A percentile compares a stretch with the other conserved stretches of the same genome.
phyloP scores from a whole-genome alignment of 2,329 filamentous ascomycete species.

The Alternaria sp. region DNA sequence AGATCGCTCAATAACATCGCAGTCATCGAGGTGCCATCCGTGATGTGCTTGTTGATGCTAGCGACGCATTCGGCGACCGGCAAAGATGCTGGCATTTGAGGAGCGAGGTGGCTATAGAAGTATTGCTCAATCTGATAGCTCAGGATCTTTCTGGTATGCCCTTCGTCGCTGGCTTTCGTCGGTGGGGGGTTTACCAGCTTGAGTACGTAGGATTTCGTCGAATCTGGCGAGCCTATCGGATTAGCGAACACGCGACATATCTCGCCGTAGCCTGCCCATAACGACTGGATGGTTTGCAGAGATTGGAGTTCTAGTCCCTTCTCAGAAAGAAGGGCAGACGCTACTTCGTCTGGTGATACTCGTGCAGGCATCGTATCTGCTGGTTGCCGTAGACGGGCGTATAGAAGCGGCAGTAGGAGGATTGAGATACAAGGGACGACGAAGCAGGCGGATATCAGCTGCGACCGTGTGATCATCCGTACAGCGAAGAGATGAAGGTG shows the following conservation, averaged over 20 bases:
- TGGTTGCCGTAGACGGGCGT: background rate
- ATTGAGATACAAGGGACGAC: background rate
- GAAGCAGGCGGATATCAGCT: background rate
- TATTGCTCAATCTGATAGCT: constrained; percentile 72
- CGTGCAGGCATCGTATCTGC: constrained; percentile 48
- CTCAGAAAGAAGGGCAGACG: constrained; percentile 33
- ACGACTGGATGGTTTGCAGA: constrained; percentile 46
- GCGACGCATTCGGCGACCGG: constrained; percentile 60
- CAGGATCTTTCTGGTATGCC: constrained; percentile 69
- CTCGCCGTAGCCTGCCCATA: constrained; percentile 59
- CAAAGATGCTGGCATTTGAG: constrained; percentile 52
- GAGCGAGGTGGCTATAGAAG: constrained; percentile 67
- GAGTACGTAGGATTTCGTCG: constrained; percentile 56
- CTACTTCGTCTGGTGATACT: constrained; percentile 25
- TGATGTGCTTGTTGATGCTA: constrained; percentile 51
- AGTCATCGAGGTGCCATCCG: constrained; percentile 48
- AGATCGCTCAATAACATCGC: constrained; percentile 67
- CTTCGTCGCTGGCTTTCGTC: constrained; percentile 57
- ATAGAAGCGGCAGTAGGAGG: background rate
- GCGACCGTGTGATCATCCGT: constrained; percentile 4
- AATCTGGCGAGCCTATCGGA: constrained; percentile 9
- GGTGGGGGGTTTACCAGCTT: constrained; percentile 66
- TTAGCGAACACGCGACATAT: constrained; percentile 62
- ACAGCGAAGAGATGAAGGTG: background rate
- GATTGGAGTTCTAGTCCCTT: constrained; percentile 34